Percentiles rank a stretch among this genome's conserved stretches.
Evolutionary conservation across 2,329 filamentous ascomycete species (phyloP).

Genomic region (Ustulina deusta): DNA sequence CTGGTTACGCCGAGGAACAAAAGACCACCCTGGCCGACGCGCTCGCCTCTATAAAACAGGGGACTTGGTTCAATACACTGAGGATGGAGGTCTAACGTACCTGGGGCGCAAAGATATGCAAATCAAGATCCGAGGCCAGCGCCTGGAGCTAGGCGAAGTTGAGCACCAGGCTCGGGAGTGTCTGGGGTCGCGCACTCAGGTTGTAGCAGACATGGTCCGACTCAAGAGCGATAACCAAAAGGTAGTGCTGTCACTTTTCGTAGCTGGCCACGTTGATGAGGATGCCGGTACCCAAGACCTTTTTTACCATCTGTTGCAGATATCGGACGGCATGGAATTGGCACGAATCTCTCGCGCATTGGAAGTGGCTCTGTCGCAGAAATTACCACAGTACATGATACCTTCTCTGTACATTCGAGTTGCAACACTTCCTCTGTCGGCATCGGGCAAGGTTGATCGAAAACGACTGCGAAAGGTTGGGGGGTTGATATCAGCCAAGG

Average conservation of each 20-base stretch:
- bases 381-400: slow-evolving; percentile 9
- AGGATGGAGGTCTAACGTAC: slow-evolving; percentile 6
- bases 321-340: not conserved
- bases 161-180: slow-evolving; percentile 5
- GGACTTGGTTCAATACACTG: slow-evolving; percentile 10
- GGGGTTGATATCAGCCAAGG: not conserved
- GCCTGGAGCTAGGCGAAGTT: slow-evolving; percentile 16
- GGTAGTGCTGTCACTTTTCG: not conserved
- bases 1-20: slow-evolving; percentile 10
- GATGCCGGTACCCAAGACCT: not conserved
- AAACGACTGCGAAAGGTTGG: not conserved
- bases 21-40: not conserved
- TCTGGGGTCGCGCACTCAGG: not conserved
- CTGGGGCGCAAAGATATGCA: slow-evolving; percentile 19
- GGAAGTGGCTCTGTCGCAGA: not conserved
- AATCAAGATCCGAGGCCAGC: slow-evolving; percentile 23
- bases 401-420: slow-evolving; percentile 7
- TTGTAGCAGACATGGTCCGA: slow-evolving; percentile 5
- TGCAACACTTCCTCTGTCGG: not conserved
- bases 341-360: not conserved
- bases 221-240: slow-evolving; percentile 1
- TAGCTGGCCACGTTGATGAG: not conserved
- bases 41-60: slow-evolving; percentile 19
- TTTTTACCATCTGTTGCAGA: not conserved
- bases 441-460: slow-evolving; percentile 4